These are phyloP conservation scores for Triangularia verruculosa DNA, from an alignment of 2,329 filamentous ascomycete genomes.

Conservation along the genomic window DNA sequence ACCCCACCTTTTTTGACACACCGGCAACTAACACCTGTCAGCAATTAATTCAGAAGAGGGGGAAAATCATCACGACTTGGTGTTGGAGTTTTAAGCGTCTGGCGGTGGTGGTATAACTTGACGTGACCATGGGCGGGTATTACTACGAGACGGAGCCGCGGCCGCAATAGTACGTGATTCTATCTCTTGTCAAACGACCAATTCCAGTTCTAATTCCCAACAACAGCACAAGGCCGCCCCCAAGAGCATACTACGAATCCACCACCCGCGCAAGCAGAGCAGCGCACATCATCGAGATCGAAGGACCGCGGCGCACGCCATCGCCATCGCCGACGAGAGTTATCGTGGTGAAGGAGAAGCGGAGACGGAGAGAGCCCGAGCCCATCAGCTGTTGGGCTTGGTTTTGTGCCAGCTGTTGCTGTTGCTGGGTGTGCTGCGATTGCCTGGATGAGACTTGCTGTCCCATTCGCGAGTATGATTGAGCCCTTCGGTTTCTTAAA, in stretches of 20 bases:
- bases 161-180: slow-evolving; percentile 13
- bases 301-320: slow-evolving; percentile 3
- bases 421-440: slow-evolving; percentile 15
- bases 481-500: background rate
- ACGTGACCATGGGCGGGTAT: slow-evolving; percentile 13
- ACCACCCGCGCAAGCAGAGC: background rate
- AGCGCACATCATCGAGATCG: slow-evolving; percentile 14
- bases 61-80: background rate
- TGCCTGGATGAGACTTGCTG: slow-evolving; percentile 19
- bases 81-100: background rate
- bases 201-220: background rate
- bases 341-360: slow-evolving; percentile 14
- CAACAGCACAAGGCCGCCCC: slow-evolving; percentile 15
- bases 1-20: background rate
- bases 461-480: slow-evolving; percentile 16
- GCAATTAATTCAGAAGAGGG: too few species aligned
- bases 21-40: background rate
- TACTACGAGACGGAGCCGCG: slow-evolving; percentile 16
- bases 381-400: slow-evolving; percentile 8
- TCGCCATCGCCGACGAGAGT: slow-evolving; percentile 20
- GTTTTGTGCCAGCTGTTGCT: slow-evolving; percentile 16
- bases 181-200: background rate
- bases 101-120: too few species aligned
- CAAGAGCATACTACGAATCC: slow-evolving; percentile 6
- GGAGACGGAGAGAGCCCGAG: slow-evolving; percentile 5